Percentiles rank a stretch among this genome's conserved stretches.
These are phyloP conservation scores for Phaseolus lunatus DNA, from an alignment of 306 rosid species.

Conservation along the genomic window DNA sequence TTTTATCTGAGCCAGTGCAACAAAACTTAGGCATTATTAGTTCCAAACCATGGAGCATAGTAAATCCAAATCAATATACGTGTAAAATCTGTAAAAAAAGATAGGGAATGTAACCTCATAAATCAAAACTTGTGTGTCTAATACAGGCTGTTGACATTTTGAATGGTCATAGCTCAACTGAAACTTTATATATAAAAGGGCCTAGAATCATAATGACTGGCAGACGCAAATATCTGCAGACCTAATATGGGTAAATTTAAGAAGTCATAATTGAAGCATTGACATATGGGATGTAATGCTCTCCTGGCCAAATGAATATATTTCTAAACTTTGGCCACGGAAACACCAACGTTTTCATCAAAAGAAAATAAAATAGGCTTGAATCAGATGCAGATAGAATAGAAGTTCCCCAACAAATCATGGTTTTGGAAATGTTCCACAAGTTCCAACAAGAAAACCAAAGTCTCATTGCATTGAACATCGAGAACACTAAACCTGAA, in stretches of 20 bases:
- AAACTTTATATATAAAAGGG: constrained; percentile 8
- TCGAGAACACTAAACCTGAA: constrained; percentile 17
- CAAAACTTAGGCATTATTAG: constrained; percentile 5
- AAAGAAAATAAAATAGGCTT: constrained; percentile 17
- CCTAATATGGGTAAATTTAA: background rate
- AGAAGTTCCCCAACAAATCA: constrained; percentile 15
- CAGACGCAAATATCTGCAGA: background rate
- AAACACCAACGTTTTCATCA: background rate
- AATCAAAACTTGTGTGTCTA: constrained; percentile 4
- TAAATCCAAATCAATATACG: constrained; percentile 22
- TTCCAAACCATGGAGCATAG: constrained; percentile 1
- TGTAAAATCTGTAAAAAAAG: constrained; percentile 12
- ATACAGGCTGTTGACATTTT: background rate
- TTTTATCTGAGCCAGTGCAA: background rate
- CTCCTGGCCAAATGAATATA: background rate
- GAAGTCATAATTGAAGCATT: constrained; percentile 28
- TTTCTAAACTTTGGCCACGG: constrained; percentile 18
- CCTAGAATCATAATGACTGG: constrained; percentile 22
- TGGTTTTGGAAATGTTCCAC: constrained; percentile 17
- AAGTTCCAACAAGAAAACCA: constrained; percentile 31
- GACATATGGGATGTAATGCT: constrained; percentile 1
- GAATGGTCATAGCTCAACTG: constrained; percentile 32
- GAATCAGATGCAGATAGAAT: constrained; percentile 32
- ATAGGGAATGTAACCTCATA: background rate
- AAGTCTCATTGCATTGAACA: background rate